Evolutionary conservation across 352 stramenopile species (phyloP).

Genomic region (Aphanomyces invadans): DNA sequence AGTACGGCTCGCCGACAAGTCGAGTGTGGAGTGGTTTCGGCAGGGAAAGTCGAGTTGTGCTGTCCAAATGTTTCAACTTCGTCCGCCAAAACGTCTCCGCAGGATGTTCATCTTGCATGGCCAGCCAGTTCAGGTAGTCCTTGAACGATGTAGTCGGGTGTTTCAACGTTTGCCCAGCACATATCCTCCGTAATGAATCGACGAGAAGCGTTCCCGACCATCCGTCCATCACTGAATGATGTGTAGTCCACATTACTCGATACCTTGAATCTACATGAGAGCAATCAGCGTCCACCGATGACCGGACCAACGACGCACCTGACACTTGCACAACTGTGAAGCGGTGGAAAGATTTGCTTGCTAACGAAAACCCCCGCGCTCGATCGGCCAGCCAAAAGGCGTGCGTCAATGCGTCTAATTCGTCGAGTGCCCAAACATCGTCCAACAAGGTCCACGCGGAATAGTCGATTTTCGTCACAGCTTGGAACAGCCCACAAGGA

Average conservation of each 20-base stretch:
- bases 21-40: neutral
- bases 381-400: neutral
- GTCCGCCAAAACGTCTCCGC: neutral
- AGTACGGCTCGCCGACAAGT: neutral
- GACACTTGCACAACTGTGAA: neutral
- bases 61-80: neutral
- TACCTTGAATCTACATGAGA: neutral
- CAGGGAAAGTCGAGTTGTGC: neutral
- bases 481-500: neutral
- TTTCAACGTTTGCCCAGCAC: neutral
- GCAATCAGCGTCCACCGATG: too few relatives aligned
- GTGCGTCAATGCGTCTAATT: neutral
- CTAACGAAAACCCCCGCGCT: neutral
- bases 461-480: neutral
- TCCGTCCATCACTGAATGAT: constrained; percentile 4
- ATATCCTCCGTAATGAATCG: neutral
- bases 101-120: neutral
- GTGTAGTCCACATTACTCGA: neutral
- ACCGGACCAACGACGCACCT: neutral
- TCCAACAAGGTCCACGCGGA: neutral
- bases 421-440: neutral
- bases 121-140: neutral
- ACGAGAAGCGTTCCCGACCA: neutral
- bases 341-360: neutral
- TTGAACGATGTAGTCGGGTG: neutral